These are phyloP conservation scores for Solanum dulcamara DNA, from an alignment of 257 asterid species.

Conservation along the genomic window DNA sequence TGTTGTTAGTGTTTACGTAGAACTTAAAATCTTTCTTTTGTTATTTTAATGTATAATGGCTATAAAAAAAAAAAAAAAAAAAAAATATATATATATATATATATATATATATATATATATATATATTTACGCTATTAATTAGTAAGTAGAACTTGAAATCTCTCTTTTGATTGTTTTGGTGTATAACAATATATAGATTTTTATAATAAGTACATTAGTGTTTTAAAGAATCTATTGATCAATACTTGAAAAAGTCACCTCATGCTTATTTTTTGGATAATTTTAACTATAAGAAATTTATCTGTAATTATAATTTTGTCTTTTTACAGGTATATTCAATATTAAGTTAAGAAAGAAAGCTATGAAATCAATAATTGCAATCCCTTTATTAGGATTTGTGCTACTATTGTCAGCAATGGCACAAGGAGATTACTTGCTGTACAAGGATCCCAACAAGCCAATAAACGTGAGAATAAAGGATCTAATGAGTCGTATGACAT, in stretches of 20 bases:
- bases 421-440: not conserved
- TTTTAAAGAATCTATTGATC: no score
- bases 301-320: not conserved
- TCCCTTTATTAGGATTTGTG: not conserved
- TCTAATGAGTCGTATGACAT: constrained; percentile 8
- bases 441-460: constrained; percentile 13
- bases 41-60: no score
- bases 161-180: not conserved
- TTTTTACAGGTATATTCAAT: not conserved
- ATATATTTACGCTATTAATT: not conserved
- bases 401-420: not conserved
- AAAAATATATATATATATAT: not conserved
- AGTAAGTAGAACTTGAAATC: not conserved
- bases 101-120: not conserved
- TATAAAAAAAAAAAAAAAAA: no score
- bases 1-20: not conserved
- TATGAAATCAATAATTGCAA: not conserved
- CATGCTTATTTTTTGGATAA: no score
- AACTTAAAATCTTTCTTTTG: no score
- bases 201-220: not conserved
- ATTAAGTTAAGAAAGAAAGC: not conserved
- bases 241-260: no score
- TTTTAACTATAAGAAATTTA: no score
- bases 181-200: not conserved
- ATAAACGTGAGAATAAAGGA: not conserved